Conservation (phyloP, 2,329 filamentous ascomycete species). For the Neonectria coccinea region DNA sequence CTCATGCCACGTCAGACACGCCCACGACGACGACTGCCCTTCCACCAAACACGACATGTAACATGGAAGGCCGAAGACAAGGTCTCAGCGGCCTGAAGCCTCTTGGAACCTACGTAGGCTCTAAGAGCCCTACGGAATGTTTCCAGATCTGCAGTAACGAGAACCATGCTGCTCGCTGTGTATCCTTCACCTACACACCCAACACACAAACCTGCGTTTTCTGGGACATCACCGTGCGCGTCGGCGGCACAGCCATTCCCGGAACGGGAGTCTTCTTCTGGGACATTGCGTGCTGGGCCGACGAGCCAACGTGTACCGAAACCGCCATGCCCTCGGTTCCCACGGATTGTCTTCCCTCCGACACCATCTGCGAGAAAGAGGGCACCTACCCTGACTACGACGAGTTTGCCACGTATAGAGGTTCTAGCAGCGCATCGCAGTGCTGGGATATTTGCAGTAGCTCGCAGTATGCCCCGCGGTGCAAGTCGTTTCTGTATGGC, state of each 20-base stretch:
- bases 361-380: slow-evolving; percentile 4
- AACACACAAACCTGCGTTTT: slow-evolving; percentile 9
- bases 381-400: slow-evolving; percentile 1
- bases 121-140: background rate
- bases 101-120: slow-evolving; percentile 1
- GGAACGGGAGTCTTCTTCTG: slow-evolving; percentile 12
- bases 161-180: slow-evolving; percentile 1
- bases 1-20: background rate
- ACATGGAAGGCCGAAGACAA: slow-evolving; percentile 3
- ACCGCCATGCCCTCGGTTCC: background rate
- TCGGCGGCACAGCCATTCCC: background rate
- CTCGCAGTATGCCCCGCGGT: slow-evolving; percentile 1
- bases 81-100: background rate
- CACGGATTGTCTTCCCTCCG: background rate
- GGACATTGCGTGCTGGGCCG: slow-evolving; percentile 14
- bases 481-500: slow-evolving; percentile 7
- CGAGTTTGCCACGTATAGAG: slow-evolving; percentile 5
- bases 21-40: background rate
- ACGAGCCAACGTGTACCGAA: background rate
- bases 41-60: slow-evolving; percentile 3
- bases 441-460: slow-evolving; percentile 14
- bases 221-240: background rate
- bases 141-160: slow-evolving; percentile 8
- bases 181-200: slow-evolving; percentile 7
- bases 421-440: background rate